Base-by-base conservation (phyloP, 345 rosid genomes). In the Garcia nutans region DNA sequence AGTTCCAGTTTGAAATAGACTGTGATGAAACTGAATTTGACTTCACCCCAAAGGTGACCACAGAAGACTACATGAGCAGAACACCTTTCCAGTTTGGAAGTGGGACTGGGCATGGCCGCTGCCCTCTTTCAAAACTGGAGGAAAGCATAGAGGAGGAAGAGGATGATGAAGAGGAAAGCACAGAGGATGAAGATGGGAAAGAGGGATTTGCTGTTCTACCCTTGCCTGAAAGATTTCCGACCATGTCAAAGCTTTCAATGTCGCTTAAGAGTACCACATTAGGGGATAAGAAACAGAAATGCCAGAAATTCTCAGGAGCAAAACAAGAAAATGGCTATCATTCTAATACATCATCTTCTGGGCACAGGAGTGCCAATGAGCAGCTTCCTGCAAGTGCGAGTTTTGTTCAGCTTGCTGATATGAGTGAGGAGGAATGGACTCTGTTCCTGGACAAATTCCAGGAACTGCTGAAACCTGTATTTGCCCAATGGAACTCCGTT, bases 361-460 rank as follows among this genome's bases (percentile, higher is more conserved):
- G 95, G 68, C 94, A 93, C 76, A 85, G 91, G 82, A 96, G 98
- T 79, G 98, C 98, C 4, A 92, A 88, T 71, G 97, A 92, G 85
- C 98, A 88, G 86, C 89, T 91, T 67, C 97, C 93, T 65, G 88
- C 84, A 13, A 89, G 92, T 71, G 78, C 55, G 74, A 93, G 92
- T 85, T 93, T 96, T 70, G 93, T 96, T 86, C 84, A 89, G 86
- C 82, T 93, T 65, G 91, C 97, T 10, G 97, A 96, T 83, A 86
- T 96, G 92, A 86, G 74, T 9, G 94, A 92, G 66, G 97, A 87
- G n/a, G 97, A 88, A 62, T 96, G 99, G 99, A 65, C 26, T 10
- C 58, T 84, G 78, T 96, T 96, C 82, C 62, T 91, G 73, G 98
- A 92, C 60, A 93, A 84, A 85, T 92, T 92, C 71, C 91, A 84